Percentiles rank a stretch among this genome's conserved stretches.
Evolutionary conservation across 495 filamentous ascomycete species (phyloP).

Genomic region (Xylaria scruposa): DNA sequence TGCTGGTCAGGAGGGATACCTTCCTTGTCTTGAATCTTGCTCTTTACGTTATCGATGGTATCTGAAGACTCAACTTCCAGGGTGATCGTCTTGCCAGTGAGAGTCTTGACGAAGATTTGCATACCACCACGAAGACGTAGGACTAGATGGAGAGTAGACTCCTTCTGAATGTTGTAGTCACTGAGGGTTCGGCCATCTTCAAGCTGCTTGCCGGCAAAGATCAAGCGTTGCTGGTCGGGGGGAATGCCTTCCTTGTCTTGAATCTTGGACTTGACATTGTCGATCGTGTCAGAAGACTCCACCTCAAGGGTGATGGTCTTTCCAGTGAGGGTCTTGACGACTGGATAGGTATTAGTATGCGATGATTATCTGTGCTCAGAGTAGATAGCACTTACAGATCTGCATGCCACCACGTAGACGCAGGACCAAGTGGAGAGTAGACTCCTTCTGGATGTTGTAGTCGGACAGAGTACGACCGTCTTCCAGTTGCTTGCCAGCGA

Average conservation of each 20-base stretch:
- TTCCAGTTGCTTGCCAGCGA: constrained; percentile 97
- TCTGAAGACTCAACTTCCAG: constrained; percentile 89
- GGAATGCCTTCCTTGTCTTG: constrained; percentile 96
- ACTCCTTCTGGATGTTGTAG: constrained; percentile 99
- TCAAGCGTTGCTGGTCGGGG: constrained; percentile 91
- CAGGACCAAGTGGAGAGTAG: constrained; percentile 92
- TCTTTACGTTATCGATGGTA: constrained; percentile 94
- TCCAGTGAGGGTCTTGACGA: constrained; percentile 90
- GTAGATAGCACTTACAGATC: constrained; percentile 70
- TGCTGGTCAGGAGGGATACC: constrained; percentile 99
- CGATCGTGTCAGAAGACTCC: constrained; percentile 94
- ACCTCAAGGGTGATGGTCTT: constrained; percentile 99
- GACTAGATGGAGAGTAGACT: constrained; percentile 93
- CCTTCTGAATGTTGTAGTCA: constrained; percentile 99
- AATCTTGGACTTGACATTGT: constrained; percentile 87
- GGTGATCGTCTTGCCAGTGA: constrained; percentile 94
- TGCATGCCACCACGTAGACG: constrained; percentile 99
- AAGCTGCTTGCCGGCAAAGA: constrained; percentile 96
- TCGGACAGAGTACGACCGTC: constrained; percentile 95
- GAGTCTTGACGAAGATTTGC: constrained; percentile 86
- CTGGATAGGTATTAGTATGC: constrained; percentile 45
- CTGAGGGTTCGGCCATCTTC: constrained; percentile 81
- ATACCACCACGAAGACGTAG: constrained; percentile 98
- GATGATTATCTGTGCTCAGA: not conserved
- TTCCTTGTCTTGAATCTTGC: constrained; percentile 98